A percentile compares a stretch with the other conserved stretches of the same genome.
Evolutionary conservation across 73 alveolate genomes (phyloP).

Genomic region (Tetrahymena elliotti): DNA sequence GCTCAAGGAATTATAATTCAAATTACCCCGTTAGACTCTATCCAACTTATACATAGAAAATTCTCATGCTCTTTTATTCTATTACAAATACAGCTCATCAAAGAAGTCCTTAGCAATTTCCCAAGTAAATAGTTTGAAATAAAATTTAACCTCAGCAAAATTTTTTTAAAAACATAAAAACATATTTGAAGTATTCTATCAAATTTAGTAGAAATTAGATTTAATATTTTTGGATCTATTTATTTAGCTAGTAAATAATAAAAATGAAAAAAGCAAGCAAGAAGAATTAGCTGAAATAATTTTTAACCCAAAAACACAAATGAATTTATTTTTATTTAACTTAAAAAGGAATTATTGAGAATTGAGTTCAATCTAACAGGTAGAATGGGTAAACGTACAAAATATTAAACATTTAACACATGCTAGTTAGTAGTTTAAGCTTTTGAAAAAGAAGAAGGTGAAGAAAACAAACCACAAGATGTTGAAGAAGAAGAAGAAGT

Average conservation of each 20-base stretch:
- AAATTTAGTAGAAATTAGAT: neutral
- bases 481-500: conserved; percentile 18
- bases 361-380: conserved; percentile 86
- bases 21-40: neutral
- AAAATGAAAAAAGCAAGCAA: too few species aligned
- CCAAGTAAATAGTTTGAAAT: neutral
- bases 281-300: too few species aligned
- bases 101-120: neutral
- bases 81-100: neutral
- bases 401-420: conserved; percentile 77
- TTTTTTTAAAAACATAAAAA: too few species aligned
- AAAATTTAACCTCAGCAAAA: neutral
- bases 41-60: neutral
- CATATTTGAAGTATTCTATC: neutral
- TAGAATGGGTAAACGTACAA: conserved; percentile 89
- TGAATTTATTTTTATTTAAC: neutral
- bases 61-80: neutral
- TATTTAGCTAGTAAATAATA: too few species aligned
- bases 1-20: neutral
- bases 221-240: neutral
- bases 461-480: neutral
- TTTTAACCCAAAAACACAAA: too few species aligned
- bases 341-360: conserved; percentile 35
- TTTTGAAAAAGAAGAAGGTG: conserved; percentile 38
- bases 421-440: conserved; percentile 83